A percentile compares a stretch with the other conserved stretches of the same genome.
Conservation (phyloP, 2,329 filamentous ascomycete genomes). For the Nothophaeocryptopus gaeumannii region DNA sequence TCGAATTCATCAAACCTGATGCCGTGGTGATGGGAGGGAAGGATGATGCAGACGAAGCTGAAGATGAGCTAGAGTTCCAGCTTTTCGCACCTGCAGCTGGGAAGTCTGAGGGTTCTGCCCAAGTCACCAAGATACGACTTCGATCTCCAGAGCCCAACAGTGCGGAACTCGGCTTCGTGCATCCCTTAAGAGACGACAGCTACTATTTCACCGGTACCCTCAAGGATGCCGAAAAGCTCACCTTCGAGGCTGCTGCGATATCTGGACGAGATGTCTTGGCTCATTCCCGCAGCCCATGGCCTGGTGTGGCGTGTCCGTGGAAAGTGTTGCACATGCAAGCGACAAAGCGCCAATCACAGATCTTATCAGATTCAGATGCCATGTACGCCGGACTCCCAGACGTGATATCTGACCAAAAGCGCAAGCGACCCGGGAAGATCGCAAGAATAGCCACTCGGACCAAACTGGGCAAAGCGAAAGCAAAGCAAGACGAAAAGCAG, state of each 20-base stretch:
- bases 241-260: constrained; percentile 16
- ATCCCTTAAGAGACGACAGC: constrained; percentile 9
- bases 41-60: neutral
- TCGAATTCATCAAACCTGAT: constrained; percentile 19
- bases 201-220: constrained; percentile 22
- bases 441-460: constrained; percentile 29
- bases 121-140: constrained; percentile 23
- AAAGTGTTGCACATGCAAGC: constrained; percentile 20
- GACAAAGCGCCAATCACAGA: constrained; percentile 14
- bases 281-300: constrained; percentile 13
- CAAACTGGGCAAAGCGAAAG: constrained; percentile 24
- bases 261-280: constrained; percentile 18
- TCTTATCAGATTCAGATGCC: constrained; percentile 5
- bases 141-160: constrained; percentile 19
- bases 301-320: constrained; percentile 23
- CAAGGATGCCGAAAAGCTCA: constrained; percentile 2
- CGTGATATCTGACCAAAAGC: constrained; percentile 18
- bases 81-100: constrained; percentile 20
- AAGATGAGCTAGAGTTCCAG: constrained; percentile 21
- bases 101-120: neutral
- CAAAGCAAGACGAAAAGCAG: constrained; percentile 23
- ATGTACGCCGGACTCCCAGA: constrained; percentile 8
- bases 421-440: constrained; percentile 33
- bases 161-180: constrained; percentile 19
- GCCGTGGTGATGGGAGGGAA: neutral